Base-by-base conservation (phyloP, 2,329 filamentous ascomycete genomes). In the Arthroderma sp. region DNA sequence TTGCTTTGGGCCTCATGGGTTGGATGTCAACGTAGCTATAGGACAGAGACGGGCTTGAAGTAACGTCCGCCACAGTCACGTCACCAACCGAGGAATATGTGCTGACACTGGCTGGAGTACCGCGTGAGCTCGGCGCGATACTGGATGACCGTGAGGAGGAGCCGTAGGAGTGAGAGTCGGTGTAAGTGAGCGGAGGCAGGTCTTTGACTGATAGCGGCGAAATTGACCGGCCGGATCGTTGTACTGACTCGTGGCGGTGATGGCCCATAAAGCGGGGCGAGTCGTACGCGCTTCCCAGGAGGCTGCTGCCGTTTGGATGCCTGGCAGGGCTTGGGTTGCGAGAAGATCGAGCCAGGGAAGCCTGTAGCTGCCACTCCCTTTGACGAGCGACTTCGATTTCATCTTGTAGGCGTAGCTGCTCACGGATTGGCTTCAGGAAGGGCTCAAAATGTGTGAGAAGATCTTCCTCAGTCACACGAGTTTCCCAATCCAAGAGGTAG, bases 401-500 rank as follows among this genome's bases (percentile, higher is more conserved):
- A 22, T 44, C 44, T 30, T 49, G 42, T 6, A 44, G 15, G 15
- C 45, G 22, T 9, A 53, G 42, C 4, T 40, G 43, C n/a, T 41
- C 43, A 49, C 88, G 83, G 58, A 96, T 84, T 29, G 89, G 89
- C 31, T 80, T 80, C 38, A 98, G 76, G 73, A 96, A 96, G 36
- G 77, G 77, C 55, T 95, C 86, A 36, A 96, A 74, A 63, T 94
- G 85, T 53, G 72, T 73, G 70, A 94, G 86, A 37, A 98, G 80
- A 57, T 96, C 87, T 45, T 88, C 74, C 58, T 87, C 79, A 36
- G 74, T 80, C 59, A 98, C 87, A 53, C 85, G 77, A 49, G 94
- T 77, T 54, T 98, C 86, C 86, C 88, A 98, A 61, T 95, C 85
- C 38, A 98, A 74, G 37, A 98, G 77, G 71, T 86, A 91, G 43